Percentiles rank a stretch among this genome's conserved stretches.
Evolutionary conservation across 2,329 filamentous ascomycete genomes (phyloP).

Genomic region (Aspergillus proliferans): DNA sequence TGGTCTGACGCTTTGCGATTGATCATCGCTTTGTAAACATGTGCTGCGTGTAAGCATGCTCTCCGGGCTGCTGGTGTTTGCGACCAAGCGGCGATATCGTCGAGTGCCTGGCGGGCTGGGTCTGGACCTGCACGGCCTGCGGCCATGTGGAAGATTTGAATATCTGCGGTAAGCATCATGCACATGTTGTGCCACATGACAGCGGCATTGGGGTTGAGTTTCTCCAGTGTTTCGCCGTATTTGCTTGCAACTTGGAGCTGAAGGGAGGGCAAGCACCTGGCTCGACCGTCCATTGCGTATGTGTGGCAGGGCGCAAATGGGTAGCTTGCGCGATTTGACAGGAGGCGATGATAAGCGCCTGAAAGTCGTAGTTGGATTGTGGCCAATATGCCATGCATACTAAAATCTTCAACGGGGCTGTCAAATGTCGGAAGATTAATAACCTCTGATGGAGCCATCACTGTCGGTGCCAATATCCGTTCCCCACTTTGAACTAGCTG

Average conservation of each 20-base stretch:
- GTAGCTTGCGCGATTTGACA: constrained; percentile 33
- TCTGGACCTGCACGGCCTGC: constrained; percentile 45
- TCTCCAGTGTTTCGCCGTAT: constrained; percentile 39
- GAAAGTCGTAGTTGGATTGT: constrained; percentile 38
- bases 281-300: constrained; percentile 44
- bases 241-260: constrained; percentile 25
- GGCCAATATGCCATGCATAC: constrained; percentile 33
- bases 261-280: constrained; percentile 32
- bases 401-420: constrained; percentile 28
- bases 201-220: constrained; percentile 44
- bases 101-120: constrained; percentile 43
- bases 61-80: constrained; percentile 46
- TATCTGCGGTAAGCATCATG: constrained; percentile 47
- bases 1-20: constrained; percentile 49
- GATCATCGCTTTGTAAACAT: constrained; percentile 47
- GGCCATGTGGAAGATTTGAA: constrained; percentile 49
- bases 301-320: constrained; percentile 40
- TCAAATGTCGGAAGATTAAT: constrained; percentile 29
- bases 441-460: constrained; percentile 31
- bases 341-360: constrained; percentile 39
- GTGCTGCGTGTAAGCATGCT: constrained; percentile 48
- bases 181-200: constrained; percentile 50
- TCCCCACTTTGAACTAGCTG: constrained; percentile 31
- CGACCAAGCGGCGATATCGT: constrained; percentile 47
- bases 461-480: constrained; percentile 26